Base-by-base conservation (phyloP, 2,329 filamentous ascomycete species). In the Didymella keratinophila region DNA sequence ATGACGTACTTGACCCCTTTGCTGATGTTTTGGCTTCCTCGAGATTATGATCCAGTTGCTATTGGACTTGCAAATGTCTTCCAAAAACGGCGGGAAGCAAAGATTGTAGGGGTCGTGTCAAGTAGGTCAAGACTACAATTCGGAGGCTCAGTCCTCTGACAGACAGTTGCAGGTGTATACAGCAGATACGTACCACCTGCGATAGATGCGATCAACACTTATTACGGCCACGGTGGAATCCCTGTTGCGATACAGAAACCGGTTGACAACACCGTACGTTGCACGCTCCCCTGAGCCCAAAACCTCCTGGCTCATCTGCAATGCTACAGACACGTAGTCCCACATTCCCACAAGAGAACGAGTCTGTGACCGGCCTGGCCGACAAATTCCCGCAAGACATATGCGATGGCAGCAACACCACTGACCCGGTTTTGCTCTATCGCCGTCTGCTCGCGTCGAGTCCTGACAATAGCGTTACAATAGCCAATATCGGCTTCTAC, bases 181-280 rank as follows among this genome's bases (percentile, higher is more conserved):
- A 54, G 43, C 21, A 27, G 44, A 34, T 54, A 54, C 11, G 52
- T 54, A 3, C 52, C 52, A 9, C 52, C 52, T 16, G 52, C 52
- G 10, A 54, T 48, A 48, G 44, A 55, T 14, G 52, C 44, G 7
- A 55, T 55, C 20, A 37, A 48, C 6, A 55, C 44, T 6, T 48
- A 55, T n/a, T 55, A 55, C 14, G 32, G 44, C 9, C 36, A 49
- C 28, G 44, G 44, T 16, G 11, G 27, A 4, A 48, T 55, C 14
- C 44, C 52, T 18, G 5, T 54, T 16, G 52, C 52, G 10, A 54
- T 54, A n/a, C 52, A 54, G n/a, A 54, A 54, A 34, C 52, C 52
- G 10, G 43, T 54, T 7, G 52, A 54, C 14, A 54, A 54, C 20
- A 47, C 43, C 12, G 43, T 54, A 32, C n/a, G 52, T 32, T 9